Conservation (phyloP, 768 basidiomycete species). For the Mycena latifolia region DNA sequence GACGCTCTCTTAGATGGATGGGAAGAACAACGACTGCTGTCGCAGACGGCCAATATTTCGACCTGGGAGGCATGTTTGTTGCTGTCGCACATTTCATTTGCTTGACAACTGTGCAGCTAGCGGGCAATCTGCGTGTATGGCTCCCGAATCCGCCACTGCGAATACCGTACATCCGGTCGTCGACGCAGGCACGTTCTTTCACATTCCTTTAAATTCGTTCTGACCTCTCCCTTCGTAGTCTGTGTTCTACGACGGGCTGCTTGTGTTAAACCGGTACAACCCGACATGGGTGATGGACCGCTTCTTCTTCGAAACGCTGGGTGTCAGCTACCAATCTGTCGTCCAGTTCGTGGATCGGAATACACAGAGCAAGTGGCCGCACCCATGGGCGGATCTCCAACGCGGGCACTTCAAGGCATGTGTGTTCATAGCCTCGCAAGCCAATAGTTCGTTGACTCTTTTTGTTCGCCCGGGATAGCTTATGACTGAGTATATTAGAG, state of each 20-base stretch:
- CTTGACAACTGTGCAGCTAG: constrained; percentile 48
- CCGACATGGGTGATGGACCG: constrained; percentile 69
- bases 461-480: constrained; percentile 54
- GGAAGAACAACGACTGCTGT: constrained; percentile 63
- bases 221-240: constrained; percentile 53
- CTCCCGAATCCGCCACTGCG: constrained; percentile 52
- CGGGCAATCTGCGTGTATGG: constrained; percentile 66
- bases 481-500: constrained; percentile 68
- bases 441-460: constrained; percentile 23
- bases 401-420: constrained; percentile 57
- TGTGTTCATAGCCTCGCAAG: constrained; percentile 9
- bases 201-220: constrained; percentile 12
- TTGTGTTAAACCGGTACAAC: constrained; percentile 64
- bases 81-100: neutral
- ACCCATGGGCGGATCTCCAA: constrained; percentile 57
- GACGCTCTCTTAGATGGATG: constrained; percentile 65
- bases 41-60: constrained; percentile 55
- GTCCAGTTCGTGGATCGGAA: constrained; percentile 50
- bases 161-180: constrained; percentile 72
- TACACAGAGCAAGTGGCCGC: constrained; percentile 51
- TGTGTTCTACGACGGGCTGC: constrained; percentile 67
- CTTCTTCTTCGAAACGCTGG: constrained; percentile 75
- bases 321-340: constrained; percentile 64
- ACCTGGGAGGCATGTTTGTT: constrained; percentile 71
- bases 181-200: constrained; percentile 63